phyloP scores from a whole-genome alignment of 1,284 basidiomycete genomes.

The Cystobasidiaceae sp. region DNA sequence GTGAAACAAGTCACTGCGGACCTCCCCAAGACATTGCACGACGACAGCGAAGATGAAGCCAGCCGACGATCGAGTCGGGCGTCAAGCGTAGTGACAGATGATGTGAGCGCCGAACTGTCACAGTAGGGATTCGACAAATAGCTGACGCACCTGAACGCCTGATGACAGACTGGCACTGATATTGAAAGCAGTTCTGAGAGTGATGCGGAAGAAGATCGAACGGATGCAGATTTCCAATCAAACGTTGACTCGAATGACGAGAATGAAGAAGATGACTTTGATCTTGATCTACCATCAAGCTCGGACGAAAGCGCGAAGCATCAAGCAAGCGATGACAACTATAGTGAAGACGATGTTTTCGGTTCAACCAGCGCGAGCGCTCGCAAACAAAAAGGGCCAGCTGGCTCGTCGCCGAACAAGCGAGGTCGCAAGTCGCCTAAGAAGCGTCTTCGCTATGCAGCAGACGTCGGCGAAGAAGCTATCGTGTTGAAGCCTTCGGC shows the following conservation, averaged over 20 bases:
- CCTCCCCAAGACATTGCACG: background rate
- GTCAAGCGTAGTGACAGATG: slow-evolving; percentile 10
- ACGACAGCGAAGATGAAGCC: background rate
- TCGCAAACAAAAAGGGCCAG: background rate
- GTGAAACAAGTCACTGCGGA: slow-evolving; percentile 13
- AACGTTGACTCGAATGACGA: slow-evolving; percentile 9
- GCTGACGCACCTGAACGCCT: no score
- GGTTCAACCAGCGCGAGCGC: slow-evolving; percentile 10
- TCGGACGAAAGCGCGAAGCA: background rate
- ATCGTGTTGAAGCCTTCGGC: slow-evolving; percentile 9
- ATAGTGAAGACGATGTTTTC: slow-evolving; percentile 19
- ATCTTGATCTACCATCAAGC: slow-evolving; percentile 6
- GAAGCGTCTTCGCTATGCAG: no score
- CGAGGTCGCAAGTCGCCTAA: no score
- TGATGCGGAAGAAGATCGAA: slow-evolving; percentile 14
- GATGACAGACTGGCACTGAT: no score
- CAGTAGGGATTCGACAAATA: no score
- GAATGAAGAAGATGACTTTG: slow-evolving; percentile 20
- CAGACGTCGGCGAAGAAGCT: background rate
- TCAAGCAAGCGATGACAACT: slow-evolving; percentile 6
- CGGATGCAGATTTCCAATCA: slow-evolving; percentile 17
- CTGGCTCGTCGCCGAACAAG: background rate
- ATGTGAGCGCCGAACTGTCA: background rate
- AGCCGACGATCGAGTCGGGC: slow-evolving; percentile 3
- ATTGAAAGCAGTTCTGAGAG: slow-evolving; percentile 16